Evolutionary conservation across 768 basidiomycete genomes (phyloP).

Genomic region (Artomyces pyxidatus): DNA sequence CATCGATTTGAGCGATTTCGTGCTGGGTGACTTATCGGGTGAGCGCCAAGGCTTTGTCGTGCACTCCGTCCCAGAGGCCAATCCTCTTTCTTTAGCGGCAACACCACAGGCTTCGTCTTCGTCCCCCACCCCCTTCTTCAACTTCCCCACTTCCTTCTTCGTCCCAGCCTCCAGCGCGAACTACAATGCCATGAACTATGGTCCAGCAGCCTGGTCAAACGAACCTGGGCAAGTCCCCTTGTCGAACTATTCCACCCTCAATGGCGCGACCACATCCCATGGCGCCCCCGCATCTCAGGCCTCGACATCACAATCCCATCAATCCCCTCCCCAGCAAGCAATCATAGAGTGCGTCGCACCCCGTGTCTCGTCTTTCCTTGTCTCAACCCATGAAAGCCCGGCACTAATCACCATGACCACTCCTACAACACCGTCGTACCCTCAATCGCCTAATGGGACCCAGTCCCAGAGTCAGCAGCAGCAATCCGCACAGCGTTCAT

Average conservation of each 20-base stretch:
- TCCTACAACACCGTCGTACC: conserved; percentile 1
- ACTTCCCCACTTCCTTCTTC: conserved; percentile 29
- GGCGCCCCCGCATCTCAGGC: conserved; percentile 26
- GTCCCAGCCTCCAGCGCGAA: conserved; percentile 33
- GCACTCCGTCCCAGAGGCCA: not conserved
- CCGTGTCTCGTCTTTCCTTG: conserved; percentile 2
- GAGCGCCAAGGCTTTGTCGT: conserved; percentile 6
- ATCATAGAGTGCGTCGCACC: conserved; percentile 13
- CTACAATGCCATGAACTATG: conserved; percentile 48
- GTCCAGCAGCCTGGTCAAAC: conserved; percentile 38
- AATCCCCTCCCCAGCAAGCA: conserved; percentile 22
- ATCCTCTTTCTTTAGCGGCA: conserved; percentile 19
- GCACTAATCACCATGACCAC: conserved; percentile 20
- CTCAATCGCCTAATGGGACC: conserved; percentile 18
- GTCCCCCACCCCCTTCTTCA: conserved; percentile 30
- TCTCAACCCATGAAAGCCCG: conserved; percentile 20
- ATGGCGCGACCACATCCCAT: conserved; percentile 58
- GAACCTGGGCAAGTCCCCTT: conserved; percentile 42
- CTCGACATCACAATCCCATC: too few species aligned
- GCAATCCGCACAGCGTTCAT: conserved; percentile 28
- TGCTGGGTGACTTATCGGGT: conserved; percentile 16
- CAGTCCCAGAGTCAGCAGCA: conserved; percentile 38
- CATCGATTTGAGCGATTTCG: conserved; percentile 16
- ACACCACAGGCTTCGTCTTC: conserved; percentile 34
- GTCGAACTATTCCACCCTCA: conserved; percentile 69